Evolutionary conservation across 208 protist species (phyloP), one percentile per base, ranked within the genome.

Genomic region (Crithidia acanthocephali): DNA sequence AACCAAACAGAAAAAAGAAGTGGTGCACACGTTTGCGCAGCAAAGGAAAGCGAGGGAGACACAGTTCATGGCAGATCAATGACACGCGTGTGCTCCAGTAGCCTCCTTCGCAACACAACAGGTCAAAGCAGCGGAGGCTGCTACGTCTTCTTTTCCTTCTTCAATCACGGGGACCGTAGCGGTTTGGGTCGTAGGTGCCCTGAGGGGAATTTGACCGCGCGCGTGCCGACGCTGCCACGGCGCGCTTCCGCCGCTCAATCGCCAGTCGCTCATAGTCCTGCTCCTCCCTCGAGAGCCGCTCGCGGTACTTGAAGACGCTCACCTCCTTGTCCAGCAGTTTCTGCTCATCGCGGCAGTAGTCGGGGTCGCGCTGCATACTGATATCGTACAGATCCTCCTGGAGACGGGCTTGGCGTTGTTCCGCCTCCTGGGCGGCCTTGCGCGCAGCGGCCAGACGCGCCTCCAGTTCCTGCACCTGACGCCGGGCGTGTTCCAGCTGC

Each of bases 301-400:
- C 82, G 25, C 89, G 80, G 56, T 92, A 91, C 66, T 80, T 75
- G 72, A 92, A 92, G 27, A 94, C 85, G 64, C 83, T 91, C 22
- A 94, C 84, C 56, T 94, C 89, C 74, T 92, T 90, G 47, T 91
- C 85, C 0, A 94, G 79, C n/a, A 94, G 74, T 53, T 59, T 68
- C 63, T 92, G 86, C 71, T 94, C 89, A 7, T 91, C 76, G 20
- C 81, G 77, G 37, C 81, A 80, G 68, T 81, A 84, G 13, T 80
- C 73, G 0, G 82, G 68, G 62, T 91, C 80, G 20, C 70, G 74
- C 51, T 79, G 74, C 30, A 76, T 44, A 42, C 58, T 60, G 22
- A 92, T 66, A 22, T 88, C 85, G 45, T 88, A 66, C 58, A 88
- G 74, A 53, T 91, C 80, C 30, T 82, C 85, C 55, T 79, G 68